These are phyloP conservation scores for Bipolaris bicolor DNA, from an alignment of 2,329 filamentous ascomycete species.

Conservation along the genomic window DNA sequence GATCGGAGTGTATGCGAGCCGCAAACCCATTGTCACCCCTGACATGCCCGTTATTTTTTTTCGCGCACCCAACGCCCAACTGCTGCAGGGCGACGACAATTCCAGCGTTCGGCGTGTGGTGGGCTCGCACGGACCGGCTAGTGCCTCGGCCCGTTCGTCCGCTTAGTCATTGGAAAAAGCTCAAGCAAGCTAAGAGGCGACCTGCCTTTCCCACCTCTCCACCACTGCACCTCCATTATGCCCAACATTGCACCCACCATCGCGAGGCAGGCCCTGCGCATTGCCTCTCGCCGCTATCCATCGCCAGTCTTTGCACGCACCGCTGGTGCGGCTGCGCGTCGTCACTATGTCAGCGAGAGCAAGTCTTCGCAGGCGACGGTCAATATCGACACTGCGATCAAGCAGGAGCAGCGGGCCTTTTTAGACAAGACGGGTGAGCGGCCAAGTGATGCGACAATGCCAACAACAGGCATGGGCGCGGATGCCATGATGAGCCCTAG, in stretches of 20 bases:
- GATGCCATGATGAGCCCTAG: constrained; percentile 81
- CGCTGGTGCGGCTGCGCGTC: constrained; percentile 53
- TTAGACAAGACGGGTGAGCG: constrained; percentile 62
- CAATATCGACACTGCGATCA: constrained; percentile 80
- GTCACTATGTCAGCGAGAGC: constrained; percentile 83
- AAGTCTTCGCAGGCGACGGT: constrained; percentile 82
- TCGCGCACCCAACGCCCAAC: background rate
- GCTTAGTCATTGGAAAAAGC: constrained; percentile 8
- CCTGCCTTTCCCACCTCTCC: constrained; percentile 7
- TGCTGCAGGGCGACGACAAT: background rate
- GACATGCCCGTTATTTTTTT: background rate
- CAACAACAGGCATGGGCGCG: constrained; percentile 62
- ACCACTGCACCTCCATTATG: constrained; percentile 46
- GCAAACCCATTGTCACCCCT: background rate
- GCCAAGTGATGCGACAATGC: constrained; percentile 64
- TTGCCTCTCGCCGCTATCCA: constrained; percentile 59
- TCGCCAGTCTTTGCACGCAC: constrained; percentile 50
- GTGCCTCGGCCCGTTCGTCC: constrained; percentile 1
- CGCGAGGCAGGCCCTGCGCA: constrained; percentile 74
- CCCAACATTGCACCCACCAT: constrained; percentile 65
- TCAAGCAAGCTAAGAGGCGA: constrained; percentile 9
- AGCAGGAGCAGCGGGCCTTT: constrained; percentile 84
- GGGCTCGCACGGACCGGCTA: background rate
- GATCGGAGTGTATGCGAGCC: background rate
- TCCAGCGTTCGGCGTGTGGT: background rate